Percentiles rank a stretch among this genome's conserved stretches.
Conservation (phyloP, 805 yeast genomes). For the Wickerhamomyces chambardii region DNA sequence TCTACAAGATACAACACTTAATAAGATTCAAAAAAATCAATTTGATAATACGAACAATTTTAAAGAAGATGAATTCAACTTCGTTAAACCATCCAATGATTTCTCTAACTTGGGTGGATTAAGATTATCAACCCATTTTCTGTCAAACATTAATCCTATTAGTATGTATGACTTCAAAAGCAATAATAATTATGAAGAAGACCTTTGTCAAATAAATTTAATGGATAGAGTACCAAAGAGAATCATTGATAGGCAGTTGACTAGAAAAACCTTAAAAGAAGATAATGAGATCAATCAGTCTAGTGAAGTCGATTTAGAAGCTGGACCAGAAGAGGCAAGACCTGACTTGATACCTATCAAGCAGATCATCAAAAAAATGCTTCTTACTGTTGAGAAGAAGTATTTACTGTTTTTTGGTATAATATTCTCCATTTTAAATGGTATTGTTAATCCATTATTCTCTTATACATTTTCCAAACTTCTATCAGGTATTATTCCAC, state of each 20-base stretch:
- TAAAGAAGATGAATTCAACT: neutral
- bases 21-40: too few relatives aligned
- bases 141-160: conserved; percentile 12
- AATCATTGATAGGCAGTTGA: conserved; percentile 2
- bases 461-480: conserved; percentile 71
- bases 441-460: conserved; percentile 66
- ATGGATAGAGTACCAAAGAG: conserved; percentile 1
- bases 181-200: too few relatives aligned
- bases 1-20: conserved; percentile 8
- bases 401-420: conserved; percentile 39
- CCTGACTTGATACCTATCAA: conserved; percentile 18
- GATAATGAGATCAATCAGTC: conserved; percentile 1
- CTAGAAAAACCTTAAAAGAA: too few relatives aligned
- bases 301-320: conserved; percentile 5
- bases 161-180: too few relatives aligned
- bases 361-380: conserved; percentile 21
- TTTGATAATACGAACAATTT: neutral
- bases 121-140: conserved; percentile 10
- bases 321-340: conserved; percentile 7
- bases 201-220: neutral
- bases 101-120: neutral
- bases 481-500: conserved; percentile 52
- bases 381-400: conserved; percentile 16
- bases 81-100: neutral
- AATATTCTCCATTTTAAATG: conserved; percentile 41